phyloP scores from a whole-genome alignment of 495 filamentous ascomycete genomes.

The Penicillium parvum region DNA sequence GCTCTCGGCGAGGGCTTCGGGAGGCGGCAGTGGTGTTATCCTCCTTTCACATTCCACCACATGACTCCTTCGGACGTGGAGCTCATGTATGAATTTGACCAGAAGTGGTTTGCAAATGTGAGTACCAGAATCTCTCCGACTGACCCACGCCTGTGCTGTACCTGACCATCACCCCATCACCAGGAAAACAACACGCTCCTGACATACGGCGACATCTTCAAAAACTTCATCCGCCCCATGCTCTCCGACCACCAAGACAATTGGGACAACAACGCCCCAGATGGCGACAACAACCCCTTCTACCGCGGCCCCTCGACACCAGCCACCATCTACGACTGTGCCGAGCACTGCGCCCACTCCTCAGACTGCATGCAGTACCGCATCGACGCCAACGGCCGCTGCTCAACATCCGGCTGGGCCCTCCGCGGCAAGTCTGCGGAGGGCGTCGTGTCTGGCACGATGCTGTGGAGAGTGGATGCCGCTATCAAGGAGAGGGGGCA shows the following conservation, averaged over 20 bases:
- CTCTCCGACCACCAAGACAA: constrained; percentile 14
- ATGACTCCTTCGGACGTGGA: constrained; percentile 38
- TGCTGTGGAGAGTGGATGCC: constrained; percentile 29
- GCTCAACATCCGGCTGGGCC: constrained; percentile 19
- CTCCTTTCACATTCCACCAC: constrained; percentile 47
- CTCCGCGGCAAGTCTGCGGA: constrained; percentile 11
- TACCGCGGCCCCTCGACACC: constrained; percentile 8
- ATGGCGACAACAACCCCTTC: constrained; percentile 7
- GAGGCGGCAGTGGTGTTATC: constrained; percentile 45
- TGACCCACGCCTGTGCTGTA: not conserved
- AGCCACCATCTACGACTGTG: constrained; percentile 30
- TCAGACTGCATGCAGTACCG: constrained; percentile 39
- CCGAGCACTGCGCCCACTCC: constrained; percentile 28
- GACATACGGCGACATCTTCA: constrained; percentile 25
- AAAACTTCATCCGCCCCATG: constrained; percentile 18
- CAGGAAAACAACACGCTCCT: constrained; percentile 15
- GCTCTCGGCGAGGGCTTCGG: constrained; percentile 30
- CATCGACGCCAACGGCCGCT: constrained; percentile 25
- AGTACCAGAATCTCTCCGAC: not conserved
- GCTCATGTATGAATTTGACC: constrained; percentile 37
- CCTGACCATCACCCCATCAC: not conserved
- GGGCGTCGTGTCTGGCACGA: constrained; percentile 24
- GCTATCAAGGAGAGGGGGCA: constrained; percentile 12
- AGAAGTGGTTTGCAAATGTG: constrained; percentile 32
- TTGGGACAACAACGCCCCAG: constrained; percentile 28